Percentiles rank a stretch among this genome's conserved stretches.
Evolutionary conservation across 2,329 filamentous ascomycete species (phyloP).

Genomic region (Fusarium lateritium): DNA sequence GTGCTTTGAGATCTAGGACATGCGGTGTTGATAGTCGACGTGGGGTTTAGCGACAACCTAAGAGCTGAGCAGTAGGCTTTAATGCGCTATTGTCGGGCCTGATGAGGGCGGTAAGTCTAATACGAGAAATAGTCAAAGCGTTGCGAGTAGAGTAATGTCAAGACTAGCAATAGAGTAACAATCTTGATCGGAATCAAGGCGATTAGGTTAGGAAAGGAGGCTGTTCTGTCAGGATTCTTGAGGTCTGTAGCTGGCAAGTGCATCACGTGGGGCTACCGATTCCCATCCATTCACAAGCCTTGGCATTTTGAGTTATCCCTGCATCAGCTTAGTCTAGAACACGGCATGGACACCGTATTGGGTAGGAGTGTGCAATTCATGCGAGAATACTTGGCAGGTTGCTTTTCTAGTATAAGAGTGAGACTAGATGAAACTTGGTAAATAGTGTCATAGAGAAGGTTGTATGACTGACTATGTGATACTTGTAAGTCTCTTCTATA

Average conservation of each 20-base stretch:
- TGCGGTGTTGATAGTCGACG: slow-evolving; percentile 43
- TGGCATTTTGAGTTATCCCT: slow-evolving; percentile 31
- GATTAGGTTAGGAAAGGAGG: slow-evolving; percentile 40
- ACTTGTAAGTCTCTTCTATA: too few species aligned
- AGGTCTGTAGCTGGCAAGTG: slow-evolving; percentile 38
- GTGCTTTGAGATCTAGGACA: slow-evolving; percentile 31
- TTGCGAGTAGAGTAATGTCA: slow-evolving; percentile 7
- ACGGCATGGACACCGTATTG: slow-evolving; percentile 19
- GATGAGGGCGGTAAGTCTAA: slow-evolving; percentile 16
- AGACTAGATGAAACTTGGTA: slow-evolving; percentile 20
- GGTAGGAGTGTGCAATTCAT: slow-evolving; percentile 7
- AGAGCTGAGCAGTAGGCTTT: slow-evolving; percentile 27
- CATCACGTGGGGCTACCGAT: slow-evolving; percentile 47
- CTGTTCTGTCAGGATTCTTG: slow-evolving; percentile 23
- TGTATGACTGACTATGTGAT: slow-evolving; percentile 3
- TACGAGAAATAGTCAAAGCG: slow-evolving; percentile 11
- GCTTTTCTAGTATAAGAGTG: slow-evolving; percentile 13
- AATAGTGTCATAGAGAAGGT: slow-evolving; percentile 17
- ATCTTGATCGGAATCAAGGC: slow-evolving; percentile 16
- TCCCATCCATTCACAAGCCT: slow-evolving; percentile 30
- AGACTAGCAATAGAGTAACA: slow-evolving; percentile 10
- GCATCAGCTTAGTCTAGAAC: slow-evolving; percentile 32
- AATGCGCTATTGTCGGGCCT: slow-evolving; percentile 18
- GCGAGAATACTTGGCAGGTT: slow-evolving; percentile 23
- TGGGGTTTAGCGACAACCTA: slow-evolving; percentile 35